Evolutionary conservation across 2,329 filamentous ascomycete species (phyloP).

Genomic region (Stemphylium vesicarium): DNA sequence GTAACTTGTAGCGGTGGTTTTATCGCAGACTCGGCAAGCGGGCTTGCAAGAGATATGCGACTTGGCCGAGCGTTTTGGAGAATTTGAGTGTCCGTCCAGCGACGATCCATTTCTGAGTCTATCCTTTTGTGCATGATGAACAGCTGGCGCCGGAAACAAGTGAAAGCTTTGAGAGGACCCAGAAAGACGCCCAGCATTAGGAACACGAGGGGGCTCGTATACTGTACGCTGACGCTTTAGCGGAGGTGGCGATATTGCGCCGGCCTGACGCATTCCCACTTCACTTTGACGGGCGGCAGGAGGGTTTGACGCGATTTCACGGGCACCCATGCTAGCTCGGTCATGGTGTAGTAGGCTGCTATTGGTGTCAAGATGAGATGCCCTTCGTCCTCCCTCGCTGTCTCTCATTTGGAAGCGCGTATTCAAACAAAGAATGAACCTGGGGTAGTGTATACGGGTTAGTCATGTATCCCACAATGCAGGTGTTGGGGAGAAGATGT

Average conservation of each 20-base stretch:
- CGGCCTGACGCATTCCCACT: neutral
- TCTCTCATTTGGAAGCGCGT: slow-evolving; percentile 4
- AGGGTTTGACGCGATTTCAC: neutral
- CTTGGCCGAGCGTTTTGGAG: slow-evolving; percentile 19
- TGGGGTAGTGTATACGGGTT: slow-evolving; percentile 1
- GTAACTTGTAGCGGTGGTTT: slow-evolving; percentile 22
- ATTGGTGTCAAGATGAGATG: neutral
- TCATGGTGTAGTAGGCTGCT: neutral
- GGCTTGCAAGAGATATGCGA: slow-evolving; percentile 10
- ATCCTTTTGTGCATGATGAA: neutral
- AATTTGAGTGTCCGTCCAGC: neutral
- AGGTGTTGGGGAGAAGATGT: neutral
- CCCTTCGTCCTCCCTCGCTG: neutral
- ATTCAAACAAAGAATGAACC: neutral
- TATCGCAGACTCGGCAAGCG: slow-evolving; percentile 42
- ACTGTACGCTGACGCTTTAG: slow-evolving; percentile 27
- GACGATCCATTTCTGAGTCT: neutral
- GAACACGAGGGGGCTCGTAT: neutral
- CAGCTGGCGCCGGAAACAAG: neutral
- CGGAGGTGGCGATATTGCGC: slow-evolving; percentile 33
- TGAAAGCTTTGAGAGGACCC: neutral
- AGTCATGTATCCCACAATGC: neutral
- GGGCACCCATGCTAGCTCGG: neutral
- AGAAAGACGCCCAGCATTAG: neutral
- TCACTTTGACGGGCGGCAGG: neutral